A percentile compares a stretch with the other conserved stretches of the same genome.
Conservation (phyloP, 768 basidiomycete genomes). For the Leccinum subtestaceum region DNA sequence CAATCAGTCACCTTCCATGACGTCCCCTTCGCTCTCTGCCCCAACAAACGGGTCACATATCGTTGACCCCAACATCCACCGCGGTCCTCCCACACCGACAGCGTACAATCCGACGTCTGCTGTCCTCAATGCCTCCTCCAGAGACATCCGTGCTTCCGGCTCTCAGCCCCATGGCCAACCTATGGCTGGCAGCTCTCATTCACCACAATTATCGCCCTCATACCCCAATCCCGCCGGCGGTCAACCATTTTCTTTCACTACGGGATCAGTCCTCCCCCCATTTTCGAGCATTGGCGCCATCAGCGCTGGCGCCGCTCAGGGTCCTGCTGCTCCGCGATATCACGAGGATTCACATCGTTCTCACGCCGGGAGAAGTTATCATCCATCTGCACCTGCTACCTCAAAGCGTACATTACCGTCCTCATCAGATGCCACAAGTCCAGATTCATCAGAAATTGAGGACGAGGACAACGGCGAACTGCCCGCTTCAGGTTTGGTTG, state of each 20-base stretch:
- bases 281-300: constrained; percentile 68
- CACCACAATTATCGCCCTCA: constrained; percentile 40
- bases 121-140: constrained; percentile 27
- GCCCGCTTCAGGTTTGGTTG: constrained; percentile 77
- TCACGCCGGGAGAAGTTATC: constrained; percentile 33
- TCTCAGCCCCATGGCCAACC: constrained; percentile 36
- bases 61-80: constrained; percentile 22
- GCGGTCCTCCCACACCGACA: constrained; percentile 31
- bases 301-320: constrained; percentile 41
- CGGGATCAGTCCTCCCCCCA: constrained; percentile 61
- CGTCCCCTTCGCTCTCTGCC: constrained; percentile 44
- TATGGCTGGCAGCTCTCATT: constrained; percentile 41
- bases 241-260: constrained; percentile 34
- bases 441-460: constrained; percentile 82
- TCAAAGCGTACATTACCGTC: constrained; percentile 61
- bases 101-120: constrained; percentile 23
- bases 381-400: constrained; percentile 32
- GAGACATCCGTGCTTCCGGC: constrained; percentile 34
- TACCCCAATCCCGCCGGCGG: constrained; percentile 39
- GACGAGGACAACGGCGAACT: constrained; percentile 80
- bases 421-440: constrained; percentile 68
- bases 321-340: constrained; percentile 58
- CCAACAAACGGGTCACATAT: constrained; percentile 36
- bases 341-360: constrained; percentile 38
- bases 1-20: constrained; percentile 66